Percentiles rank a stretch among this genome's conserved stretches.
phyloP scores from a whole-genome alignment of 228 moss, liverwort and hornwort genomes.

The Sphagnum magellanicum region DNA sequence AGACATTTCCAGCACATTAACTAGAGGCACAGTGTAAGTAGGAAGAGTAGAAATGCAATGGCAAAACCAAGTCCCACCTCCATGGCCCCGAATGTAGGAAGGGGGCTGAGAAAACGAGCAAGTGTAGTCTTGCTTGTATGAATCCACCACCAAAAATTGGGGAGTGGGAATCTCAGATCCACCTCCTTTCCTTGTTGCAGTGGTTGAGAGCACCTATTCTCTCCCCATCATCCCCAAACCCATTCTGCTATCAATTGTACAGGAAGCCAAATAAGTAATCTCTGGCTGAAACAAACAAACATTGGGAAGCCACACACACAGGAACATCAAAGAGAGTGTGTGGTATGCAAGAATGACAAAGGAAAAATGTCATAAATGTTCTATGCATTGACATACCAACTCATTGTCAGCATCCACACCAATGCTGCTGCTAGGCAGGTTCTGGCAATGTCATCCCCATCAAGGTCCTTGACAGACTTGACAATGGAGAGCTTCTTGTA shows the following conservation, averaged over 20 bases:
- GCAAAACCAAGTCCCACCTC: slow-evolving; percentile 34
- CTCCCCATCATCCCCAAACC: no score
- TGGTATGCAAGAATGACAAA: no score
- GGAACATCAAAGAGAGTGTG: no score
- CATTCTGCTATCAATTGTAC: no score
- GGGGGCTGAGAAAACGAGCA: slow-evolving; percentile 89
- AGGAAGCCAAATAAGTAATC: no score
- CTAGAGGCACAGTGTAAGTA: no score
- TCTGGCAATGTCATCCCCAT: slow-evolving; percentile 79
- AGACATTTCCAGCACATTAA: no score
- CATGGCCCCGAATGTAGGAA: slow-evolving; percentile 91
- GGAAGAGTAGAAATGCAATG: no score
- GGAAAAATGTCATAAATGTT: no score
- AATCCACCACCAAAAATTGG: slow-evolving; percentile 88
- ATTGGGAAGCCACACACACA: no score
- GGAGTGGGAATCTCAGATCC: slow-evolving; percentile 97
- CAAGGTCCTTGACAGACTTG: slow-evolving; percentile 93
- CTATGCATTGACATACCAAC: slow-evolving; percentile 23
- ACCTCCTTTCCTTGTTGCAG: slow-evolving; percentile 73
- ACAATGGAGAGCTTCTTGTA: slow-evolving; percentile 99
- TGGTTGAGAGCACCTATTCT: slow-evolving; percentile 64
- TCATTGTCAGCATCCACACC: slow-evolving; percentile 86
- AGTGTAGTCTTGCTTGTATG: slow-evolving; percentile 92
- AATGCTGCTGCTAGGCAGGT: slow-evolving; percentile 42
- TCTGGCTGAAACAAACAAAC: no score